Evolutionary conservation across 129 eudicot genomes (phyloP).

Genomic region (Arctium minus): DNA sequence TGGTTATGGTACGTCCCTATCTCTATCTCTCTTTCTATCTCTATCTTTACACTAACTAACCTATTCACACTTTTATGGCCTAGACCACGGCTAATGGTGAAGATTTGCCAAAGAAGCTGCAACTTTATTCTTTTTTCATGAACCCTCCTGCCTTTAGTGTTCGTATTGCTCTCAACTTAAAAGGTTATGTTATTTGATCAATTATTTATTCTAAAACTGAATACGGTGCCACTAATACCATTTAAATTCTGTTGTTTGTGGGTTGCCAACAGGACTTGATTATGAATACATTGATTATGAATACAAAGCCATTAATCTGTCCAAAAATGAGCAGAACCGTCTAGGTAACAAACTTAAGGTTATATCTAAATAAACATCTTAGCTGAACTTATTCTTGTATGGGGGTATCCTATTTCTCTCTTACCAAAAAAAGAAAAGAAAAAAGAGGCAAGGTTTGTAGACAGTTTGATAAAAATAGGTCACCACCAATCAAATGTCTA

Average conservation of each 20-base stretch:
- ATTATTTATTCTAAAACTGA: not conserved
- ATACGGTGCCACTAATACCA: not conserved
- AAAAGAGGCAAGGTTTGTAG: too few species aligned
- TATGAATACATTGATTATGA: conserved; percentile 79
- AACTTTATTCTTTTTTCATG: conserved; percentile 48
- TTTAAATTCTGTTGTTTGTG: not conserved
- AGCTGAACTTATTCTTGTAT: too few species aligned
- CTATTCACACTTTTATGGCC: not conserved
- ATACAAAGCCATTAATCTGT: conserved; percentile 60
- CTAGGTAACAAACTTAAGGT: conserved; percentile 41
- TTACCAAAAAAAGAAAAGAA: too few species aligned
- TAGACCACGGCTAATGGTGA: not conserved
- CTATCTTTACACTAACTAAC: not conserved
- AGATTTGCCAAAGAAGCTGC: conserved; percentile 19
- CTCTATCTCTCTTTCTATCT: not conserved
- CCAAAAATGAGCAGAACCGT: conserved; percentile 48
- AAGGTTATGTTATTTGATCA: conserved; percentile 26
- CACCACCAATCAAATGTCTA: too few species aligned
- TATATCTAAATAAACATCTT: too few species aligned
- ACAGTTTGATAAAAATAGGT: too few species aligned
- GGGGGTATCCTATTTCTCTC: too few species aligned
- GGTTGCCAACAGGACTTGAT: conserved; percentile 51
- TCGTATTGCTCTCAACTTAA: conserved; percentile 62
- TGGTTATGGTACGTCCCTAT: not conserved
- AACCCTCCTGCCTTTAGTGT: conserved; percentile 56